Evolutionary conservation across 2,329 filamentous ascomycete species (phyloP), one percentile per base, ranked within the genome.

Genomic region (Ophidiomyces ophidiicola): DNA sequence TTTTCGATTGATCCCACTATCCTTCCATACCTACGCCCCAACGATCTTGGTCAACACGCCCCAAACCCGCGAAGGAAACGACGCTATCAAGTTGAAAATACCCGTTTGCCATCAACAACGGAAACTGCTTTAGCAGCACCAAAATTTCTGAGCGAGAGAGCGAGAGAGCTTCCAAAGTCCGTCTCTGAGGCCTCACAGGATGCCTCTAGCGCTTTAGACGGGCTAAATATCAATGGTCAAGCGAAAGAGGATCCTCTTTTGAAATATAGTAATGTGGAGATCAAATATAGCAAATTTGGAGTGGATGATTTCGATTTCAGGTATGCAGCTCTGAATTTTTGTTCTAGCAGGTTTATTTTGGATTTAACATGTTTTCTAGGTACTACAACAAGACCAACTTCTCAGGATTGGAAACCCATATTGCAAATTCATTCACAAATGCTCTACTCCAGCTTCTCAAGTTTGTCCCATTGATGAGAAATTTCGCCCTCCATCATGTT

Each of bases 301-400:
- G 86, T 98, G n/a, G 88, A 96, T 53, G 92, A 98, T 59, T 98
- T 98, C 58, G 90, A 98, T 59, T 98, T 98, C 62, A 81, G 82
- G 78, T 94, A 82, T 60, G 94, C n/a, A 8, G 5, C 10, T 19
- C 24, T 40, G n/a, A 5, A 14, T 10, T 20, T 19, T 25, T 11
- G 10, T 18, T 6, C 14, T 21, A 12, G 6, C 14, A 3, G 5
- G 6, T 19, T 11, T 12, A 19, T 38, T 17, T 4, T 23, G 12
- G 24, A 32, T 10, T 25, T 49, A 25, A 46, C 36, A 53, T 30
- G 50, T 46, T 49, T 39, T 3, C n/a, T 47, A 85, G 84, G 42
- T 96, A 84, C 59, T 98, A 92, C 68, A 98, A 98, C 61, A 86
- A 83, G 56, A 96, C 92, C 1, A 70, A 68, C 17, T 94, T 85